These are phyloP conservation scores for Cucurbita pepo DNA, from an alignment of 306 rosid genomes.

Conservation along the genomic window DNA sequence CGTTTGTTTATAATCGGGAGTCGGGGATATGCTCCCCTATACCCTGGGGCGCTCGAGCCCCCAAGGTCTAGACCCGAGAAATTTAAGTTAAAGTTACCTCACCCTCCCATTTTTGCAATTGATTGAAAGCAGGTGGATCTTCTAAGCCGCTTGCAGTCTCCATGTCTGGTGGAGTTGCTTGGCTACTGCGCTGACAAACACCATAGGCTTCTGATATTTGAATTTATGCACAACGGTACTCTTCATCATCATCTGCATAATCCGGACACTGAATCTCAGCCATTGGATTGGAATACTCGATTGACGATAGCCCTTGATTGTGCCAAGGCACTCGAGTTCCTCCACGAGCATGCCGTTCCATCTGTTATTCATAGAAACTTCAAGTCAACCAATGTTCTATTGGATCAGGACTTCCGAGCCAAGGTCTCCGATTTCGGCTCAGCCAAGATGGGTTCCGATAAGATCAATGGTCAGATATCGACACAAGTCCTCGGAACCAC, in stretches of 20 bases:
- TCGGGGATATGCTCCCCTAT: too few relatives aligned
- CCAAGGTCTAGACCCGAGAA: too few relatives aligned
- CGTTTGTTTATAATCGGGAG: too few relatives aligned
- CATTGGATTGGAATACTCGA: conserved; percentile 81
- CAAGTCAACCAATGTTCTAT: conserved; percentile 55
- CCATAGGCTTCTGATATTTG: conserved; percentile 71
- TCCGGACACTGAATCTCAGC: conserved; percentile 15
- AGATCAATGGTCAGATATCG: conserved; percentile 69
- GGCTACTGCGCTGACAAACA: conserved; percentile 97
- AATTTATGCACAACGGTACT: conserved; percentile 59
- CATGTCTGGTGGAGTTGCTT: conserved; percentile 65
- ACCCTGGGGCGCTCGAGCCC: too few relatives aligned
- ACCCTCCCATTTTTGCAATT: too few relatives aligned
- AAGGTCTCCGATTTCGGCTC: conserved; percentile 74
- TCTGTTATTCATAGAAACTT: conserved; percentile 87
- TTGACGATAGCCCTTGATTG: conserved; percentile 95
- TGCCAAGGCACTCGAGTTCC: conserved; percentile 73
- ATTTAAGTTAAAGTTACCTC: too few relatives aligned
- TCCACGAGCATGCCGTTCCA: conserved; percentile 65
- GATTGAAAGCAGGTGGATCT: conserved; percentile 64
- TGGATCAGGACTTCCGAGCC: conserved; percentile 69
- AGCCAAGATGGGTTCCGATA: conserved; percentile 85
- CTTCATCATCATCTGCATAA: conserved; percentile 64
- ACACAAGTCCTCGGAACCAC: conserved; percentile 88
- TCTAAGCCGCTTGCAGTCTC: conserved; percentile 59